Conservation (phyloP, 768 basidiomycete species). For the Tylopilus vinaceipallidus region DNA sequence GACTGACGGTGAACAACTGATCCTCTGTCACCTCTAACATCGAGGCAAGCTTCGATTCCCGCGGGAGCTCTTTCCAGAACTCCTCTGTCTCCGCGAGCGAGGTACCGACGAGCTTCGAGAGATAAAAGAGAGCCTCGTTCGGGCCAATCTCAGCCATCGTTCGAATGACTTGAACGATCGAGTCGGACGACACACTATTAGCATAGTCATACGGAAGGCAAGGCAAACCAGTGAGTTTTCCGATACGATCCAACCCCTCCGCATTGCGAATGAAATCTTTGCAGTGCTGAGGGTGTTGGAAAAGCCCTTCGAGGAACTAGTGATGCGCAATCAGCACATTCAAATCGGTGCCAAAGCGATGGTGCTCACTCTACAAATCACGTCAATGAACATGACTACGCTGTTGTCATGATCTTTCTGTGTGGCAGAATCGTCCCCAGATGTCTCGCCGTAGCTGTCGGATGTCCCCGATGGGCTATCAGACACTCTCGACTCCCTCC, state of each 20-base stretch:
- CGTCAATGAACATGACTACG: constrained; percentile 76
- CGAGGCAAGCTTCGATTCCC: constrained; percentile 61
- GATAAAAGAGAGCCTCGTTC: constrained; percentile 66
- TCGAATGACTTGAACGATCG: constrained; percentile 84
- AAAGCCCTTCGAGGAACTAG: constrained; percentile 91
- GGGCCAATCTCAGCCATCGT: constrained; percentile 88
- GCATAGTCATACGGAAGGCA: constrained; percentile 90
- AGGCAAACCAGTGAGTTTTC: constrained; percentile 76
- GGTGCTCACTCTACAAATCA: constrained; percentile 67
- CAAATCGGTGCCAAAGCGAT: neutral
- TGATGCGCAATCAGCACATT: neutral
- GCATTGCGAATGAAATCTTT: constrained; percentile 80
- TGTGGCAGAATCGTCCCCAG: constrained; percentile 33
- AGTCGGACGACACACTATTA: constrained; percentile 80
- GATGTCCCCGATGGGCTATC: constrained; percentile 22
- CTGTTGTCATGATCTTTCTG: constrained; percentile 68
- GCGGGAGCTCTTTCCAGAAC: constrained; percentile 61
- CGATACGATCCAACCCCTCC: constrained; percentile 71
- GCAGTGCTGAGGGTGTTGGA: constrained; percentile 88
- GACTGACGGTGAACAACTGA: constrained; percentile 51
- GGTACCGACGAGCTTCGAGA: constrained; percentile 65
- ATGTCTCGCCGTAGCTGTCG: constrained; percentile 12
- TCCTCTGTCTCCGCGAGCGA: constrained; percentile 67
- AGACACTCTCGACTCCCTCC: constrained; percentile 15
- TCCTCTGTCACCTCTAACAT: constrained; percentile 56